Evolutionary conservation across 2,329 filamentous ascomycete species (phyloP).

Genomic region (Trichophyton mentagrophytes): DNA sequence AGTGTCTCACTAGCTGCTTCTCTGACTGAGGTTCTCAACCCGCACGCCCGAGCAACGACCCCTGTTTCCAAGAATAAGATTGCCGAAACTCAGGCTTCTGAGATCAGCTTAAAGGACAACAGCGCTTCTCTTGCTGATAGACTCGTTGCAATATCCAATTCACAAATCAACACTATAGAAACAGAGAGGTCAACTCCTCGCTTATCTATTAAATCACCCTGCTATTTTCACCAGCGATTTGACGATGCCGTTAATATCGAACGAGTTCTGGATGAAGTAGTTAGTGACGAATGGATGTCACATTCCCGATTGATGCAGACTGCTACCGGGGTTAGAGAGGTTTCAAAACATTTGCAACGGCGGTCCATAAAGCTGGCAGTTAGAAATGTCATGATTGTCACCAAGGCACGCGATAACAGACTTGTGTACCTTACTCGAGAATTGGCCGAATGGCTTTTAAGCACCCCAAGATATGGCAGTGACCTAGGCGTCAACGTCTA

Average conservation of each 20-base stretch:
- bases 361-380: conserved; percentile 86
- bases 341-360: conserved; percentile 87
- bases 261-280: conserved; percentile 88
- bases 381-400: conserved; percentile 93
- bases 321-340: conserved; percentile 84
- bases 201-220: conserved; percentile 73
- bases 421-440: conserved; percentile 82
- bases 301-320: conserved; percentile 92
- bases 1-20: conserved; percentile 45
- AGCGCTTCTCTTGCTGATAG: conserved; percentile 38
- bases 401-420: conserved; percentile 90
- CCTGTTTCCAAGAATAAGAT: conserved; percentile 5
- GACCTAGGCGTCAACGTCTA: conserved; percentile 92
- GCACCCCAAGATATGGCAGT: conserved; percentile 76
- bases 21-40: conserved; percentile 27
- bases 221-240: conserved; percentile 95
- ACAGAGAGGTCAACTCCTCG: conserved; percentile 34
- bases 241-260: conserved; percentile 92
- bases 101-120: neutral
- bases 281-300: conserved; percentile 73
- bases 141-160: conserved; percentile 47
- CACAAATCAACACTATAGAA: conserved; percentile 33
- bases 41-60: neutral
- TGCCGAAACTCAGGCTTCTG: conserved; percentile 5
- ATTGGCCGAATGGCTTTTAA: conserved; percentile 73